Conservation (phyloP, 306 rosid species). For the Phaseolus lunatus region DNA sequence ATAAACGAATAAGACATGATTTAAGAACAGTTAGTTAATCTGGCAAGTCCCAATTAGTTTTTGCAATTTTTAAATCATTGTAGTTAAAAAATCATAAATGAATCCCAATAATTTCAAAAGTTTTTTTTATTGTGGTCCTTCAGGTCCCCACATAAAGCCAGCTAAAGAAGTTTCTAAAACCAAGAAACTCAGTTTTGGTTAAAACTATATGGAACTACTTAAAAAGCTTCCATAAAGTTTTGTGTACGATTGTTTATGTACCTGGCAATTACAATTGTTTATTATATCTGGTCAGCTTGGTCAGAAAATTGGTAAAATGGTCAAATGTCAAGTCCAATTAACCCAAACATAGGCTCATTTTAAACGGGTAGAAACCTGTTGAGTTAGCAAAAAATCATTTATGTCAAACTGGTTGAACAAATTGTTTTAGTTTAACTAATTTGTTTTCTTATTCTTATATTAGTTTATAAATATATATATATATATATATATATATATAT, state of each 20-base stretch:
- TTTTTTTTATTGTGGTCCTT: background rate
- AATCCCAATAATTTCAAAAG: background rate
- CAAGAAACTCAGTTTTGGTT: background rate
- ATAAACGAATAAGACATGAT: slow-evolving; percentile 34
- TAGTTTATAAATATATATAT: background rate
- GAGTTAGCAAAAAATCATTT: background rate
- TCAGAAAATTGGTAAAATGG: too few relatives aligned
- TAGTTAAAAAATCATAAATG: slow-evolving; percentile 11
- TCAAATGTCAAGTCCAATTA: background rate
- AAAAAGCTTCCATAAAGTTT: background rate
- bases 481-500: too few relatives aligned
- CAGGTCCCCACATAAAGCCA: background rate
- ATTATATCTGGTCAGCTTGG: too few relatives aligned
- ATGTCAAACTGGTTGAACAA: background rate
- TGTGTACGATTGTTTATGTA: too few relatives aligned
- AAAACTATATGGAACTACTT: background rate
- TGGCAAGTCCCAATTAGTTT: background rate
- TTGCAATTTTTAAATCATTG: background rate
- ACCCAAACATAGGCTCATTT: too few relatives aligned
- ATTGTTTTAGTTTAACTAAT: background rate
- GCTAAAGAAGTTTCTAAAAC: background rate
- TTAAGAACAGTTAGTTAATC: slow-evolving; percentile 9
- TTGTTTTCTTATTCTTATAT: background rate
- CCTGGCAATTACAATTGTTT: too few relatives aligned
- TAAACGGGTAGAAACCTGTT: too few relatives aligned